Evolutionary conservation across 805 yeast species (phyloP).

Genomic region (Barnettozyma salicaria): DNA sequence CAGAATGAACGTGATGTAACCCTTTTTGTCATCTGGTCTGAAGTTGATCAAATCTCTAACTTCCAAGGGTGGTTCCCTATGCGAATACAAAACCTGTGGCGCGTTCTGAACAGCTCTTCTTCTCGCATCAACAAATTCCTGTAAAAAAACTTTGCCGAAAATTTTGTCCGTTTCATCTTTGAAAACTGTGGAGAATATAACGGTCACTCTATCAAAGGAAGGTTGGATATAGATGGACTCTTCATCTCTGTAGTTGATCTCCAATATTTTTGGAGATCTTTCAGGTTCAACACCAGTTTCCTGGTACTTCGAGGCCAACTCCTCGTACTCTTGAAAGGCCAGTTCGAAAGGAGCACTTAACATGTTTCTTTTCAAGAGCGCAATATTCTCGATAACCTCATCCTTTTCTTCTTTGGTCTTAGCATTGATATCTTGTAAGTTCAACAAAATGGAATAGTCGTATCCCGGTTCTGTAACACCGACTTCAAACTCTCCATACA

Average conservation of each 20-base stretch:
- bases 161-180: slow-evolving; percentile 95
- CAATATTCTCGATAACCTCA: slow-evolving; percentile 54
- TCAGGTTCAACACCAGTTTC: slow-evolving; percentile 28
- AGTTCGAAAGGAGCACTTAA: slow-evolving; percentile 89
- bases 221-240: slow-evolving; percentile 90
- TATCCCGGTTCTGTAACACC: slow-evolving; percentile 61
- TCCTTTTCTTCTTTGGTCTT: slow-evolving; percentile 42
- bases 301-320: slow-evolving; percentile 34
- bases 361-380: slow-evolving; percentile 76
- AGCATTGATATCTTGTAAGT: slow-evolving; percentile 39
- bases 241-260: slow-evolving; percentile 81
- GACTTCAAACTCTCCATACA: slow-evolving; percentile 41
- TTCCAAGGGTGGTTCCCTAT: slow-evolving; percentile 90
- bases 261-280: slow-evolving; percentile 19
- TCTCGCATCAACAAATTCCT: slow-evolving; percentile 94
- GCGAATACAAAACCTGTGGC: slow-evolving; percentile 93
- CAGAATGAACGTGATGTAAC: slow-evolving; percentile 62
- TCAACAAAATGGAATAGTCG: slow-evolving; percentile 70
- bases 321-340: slow-evolving; percentile 78
- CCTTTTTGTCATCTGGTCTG: slow-evolving; percentile 39
- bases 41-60: slow-evolving; percentile 41
- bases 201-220: slow-evolving; percentile 93
- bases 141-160: slow-evolving; percentile 82
- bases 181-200: slow-evolving; percentile 88
- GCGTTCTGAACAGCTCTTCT: slow-evolving; percentile 94